A percentile compares a stretch with the other conserved stretches of the same genome.
These are phyloP conservation scores for Rubia occidens DNA, from an alignment of 305 asterid species.

Conservation along the genomic window DNA sequence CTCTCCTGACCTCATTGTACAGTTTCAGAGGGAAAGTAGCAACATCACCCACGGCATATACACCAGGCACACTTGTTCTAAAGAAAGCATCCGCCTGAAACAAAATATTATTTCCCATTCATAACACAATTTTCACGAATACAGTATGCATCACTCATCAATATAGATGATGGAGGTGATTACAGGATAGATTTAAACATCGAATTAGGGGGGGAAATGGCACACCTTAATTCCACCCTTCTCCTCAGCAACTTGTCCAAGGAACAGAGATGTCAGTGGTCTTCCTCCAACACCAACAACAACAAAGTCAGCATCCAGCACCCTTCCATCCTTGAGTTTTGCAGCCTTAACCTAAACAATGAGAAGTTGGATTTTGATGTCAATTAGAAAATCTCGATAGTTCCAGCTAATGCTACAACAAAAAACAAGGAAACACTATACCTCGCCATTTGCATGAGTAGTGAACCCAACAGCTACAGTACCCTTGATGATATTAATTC, in stretches of 20 bases:
- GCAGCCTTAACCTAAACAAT: slow-evolving; percentile 69
- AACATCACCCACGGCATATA: slow-evolving; percentile 94
- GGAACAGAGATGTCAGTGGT: slow-evolving; percentile 57
- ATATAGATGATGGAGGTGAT: not conserved
- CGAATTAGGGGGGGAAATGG: not conserved
- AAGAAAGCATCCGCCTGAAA: slow-evolving; percentile 87
- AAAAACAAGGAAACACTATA: slow-evolving; percentile 18
- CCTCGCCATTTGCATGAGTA: slow-evolving; percentile 63
- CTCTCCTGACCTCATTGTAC: slow-evolving; percentile 76
- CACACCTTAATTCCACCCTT: slow-evolving; percentile 91
- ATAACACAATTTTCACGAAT: not conserved
- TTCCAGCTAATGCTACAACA: slow-evolving; percentile 5
- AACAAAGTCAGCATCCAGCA: slow-evolving; percentile 81
- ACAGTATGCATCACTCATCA: not conserved
- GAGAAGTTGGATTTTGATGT: slow-evolving; percentile 5
- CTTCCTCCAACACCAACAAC: slow-evolving; percentile 93
- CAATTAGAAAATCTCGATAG: slow-evolving; percentile 9
- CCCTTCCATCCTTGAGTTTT: slow-evolving; percentile 87
- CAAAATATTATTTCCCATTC: slow-evolving; percentile 9
- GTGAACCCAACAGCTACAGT: slow-evolving; percentile 93
- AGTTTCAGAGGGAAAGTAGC: slow-evolving; percentile 93
- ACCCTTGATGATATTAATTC: slow-evolving; percentile 77
- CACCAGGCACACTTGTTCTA: slow-evolving; percentile 68
- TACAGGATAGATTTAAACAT: not conserved
- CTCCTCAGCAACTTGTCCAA: slow-evolving; percentile 86